A percentile compares a stretch with the other conserved stretches of the same genome.
Evolutionary conservation across 2,329 filamentous ascomycete species (phyloP).

Genomic region (Penicillium sp.): DNA sequence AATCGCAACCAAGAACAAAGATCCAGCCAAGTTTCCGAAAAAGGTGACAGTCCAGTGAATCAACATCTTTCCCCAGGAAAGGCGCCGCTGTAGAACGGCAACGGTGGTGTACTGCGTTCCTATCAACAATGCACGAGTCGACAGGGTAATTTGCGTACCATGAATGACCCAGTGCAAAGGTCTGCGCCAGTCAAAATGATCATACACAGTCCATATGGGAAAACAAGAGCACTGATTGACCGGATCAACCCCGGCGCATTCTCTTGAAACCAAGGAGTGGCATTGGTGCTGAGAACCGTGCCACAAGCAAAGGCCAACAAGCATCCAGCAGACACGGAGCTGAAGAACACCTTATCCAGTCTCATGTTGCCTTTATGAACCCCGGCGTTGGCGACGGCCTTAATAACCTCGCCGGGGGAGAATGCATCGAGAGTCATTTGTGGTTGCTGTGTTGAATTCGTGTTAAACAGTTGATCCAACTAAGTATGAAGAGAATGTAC

Average conservation of each 20-base stretch:
- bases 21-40: conserved; percentile 47
- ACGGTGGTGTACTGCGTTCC: conserved; percentile 39
- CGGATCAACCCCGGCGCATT: conserved; percentile 47
- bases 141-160: conserved; percentile 28
- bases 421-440: conserved; percentile 36
- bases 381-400: conserved; percentile 48
- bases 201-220: conserved; percentile 48
- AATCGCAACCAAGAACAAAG: conserved; percentile 45
- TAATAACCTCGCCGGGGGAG: conserved; percentile 47
- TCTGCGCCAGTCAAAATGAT: conserved; percentile 48
- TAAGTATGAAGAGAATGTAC: too few species aligned
- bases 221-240: conserved; percentile 44
- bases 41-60: conserved; percentile 46
- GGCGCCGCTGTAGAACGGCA: conserved; percentile 41
- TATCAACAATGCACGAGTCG: background rate
- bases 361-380: conserved; percentile 50
- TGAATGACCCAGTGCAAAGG: conserved; percentile 45
- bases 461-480: too few species aligned
- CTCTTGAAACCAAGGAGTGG: conserved; percentile 46
- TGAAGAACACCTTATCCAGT: conserved; percentile 50
- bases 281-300: conserved; percentile 43
- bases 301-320: conserved; percentile 50
- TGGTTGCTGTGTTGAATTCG: too few species aligned
- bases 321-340: conserved; percentile 48
- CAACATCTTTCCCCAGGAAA: conserved; percentile 35